Base-by-base conservation (phyloP, 2,329 filamentous ascomycete species). In the Incumbomyces delicatus region DNA sequence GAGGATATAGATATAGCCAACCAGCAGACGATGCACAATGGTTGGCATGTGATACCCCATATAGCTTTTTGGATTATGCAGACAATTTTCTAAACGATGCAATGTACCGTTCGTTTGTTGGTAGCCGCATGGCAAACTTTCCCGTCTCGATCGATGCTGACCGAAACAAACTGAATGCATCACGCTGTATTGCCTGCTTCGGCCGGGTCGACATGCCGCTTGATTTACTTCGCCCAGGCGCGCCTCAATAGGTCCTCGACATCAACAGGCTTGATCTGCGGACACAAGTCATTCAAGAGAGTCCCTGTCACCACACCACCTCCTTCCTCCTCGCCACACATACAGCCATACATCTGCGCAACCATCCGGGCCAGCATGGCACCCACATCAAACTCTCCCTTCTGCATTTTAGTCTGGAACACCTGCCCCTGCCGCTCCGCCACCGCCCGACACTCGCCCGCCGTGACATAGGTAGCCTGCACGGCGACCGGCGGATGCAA, bases 311-410 rank as follows among this genome's bases (percentile, higher is more conserved):
- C 37, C 12, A 40, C 18, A 14, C 37, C 37, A 22, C 37, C 37
- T 20, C 37, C 18, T 11, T 40, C 37, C 18, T 40, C 37, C 17
- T 40, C 37, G 5, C 7, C 17, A 22, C 37, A 40, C 7, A 17
- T 6, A 22, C 14, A 6, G 27, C 16, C 37, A 40, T 40, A 40
- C 35, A 46, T 46, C 44, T 46, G 44, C 29, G 44, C 44, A 6
- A 41, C 44, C 44, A 46, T 46, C 11, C 14, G 18, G 14, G 6
- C 18, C 14, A 14, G 40, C 6, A 46, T 31, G 10, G 32, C n/a
- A n/a, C 14, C 35, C 8, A 46, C 5, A 41, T 36, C 33, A 20
- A 41, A 46, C 13, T 46, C 14, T 5, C 18, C 14, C 8, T 22
- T 22, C 14, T 8, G 8, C n/a, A 46, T 11, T 29, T 40, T 36